Evolutionary conservation across 2,329 filamentous ascomycete species (phyloP).

Genomic region (Hymenoscyphus infarciens): DNA sequence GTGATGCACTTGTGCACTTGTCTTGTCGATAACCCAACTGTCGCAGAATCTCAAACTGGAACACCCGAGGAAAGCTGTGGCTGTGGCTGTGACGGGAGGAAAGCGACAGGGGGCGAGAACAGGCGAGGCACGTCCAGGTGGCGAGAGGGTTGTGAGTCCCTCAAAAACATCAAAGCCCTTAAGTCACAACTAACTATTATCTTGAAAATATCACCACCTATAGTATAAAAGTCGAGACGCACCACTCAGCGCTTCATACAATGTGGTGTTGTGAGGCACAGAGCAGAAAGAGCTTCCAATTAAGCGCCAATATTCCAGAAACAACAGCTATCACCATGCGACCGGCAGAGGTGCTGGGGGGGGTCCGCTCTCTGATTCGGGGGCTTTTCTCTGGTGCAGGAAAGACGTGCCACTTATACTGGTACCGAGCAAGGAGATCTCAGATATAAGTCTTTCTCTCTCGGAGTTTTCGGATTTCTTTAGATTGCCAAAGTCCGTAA

Average conservation of each 20-base stretch:
- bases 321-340: conserved; percentile 1
- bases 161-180: no score
- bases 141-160: no score
- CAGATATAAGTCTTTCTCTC: no score
- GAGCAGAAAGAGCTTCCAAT: neutral
- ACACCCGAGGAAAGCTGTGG: conserved; percentile 35
- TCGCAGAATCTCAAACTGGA: conserved; percentile 24
- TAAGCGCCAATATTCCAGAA: conserved; percentile 1
- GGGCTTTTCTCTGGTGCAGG: neutral
- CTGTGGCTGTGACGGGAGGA: no score
- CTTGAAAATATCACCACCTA: no score
- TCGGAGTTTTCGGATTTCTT: neutral
- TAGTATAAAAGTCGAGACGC: no score
- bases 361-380: neutral
- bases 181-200: no score
- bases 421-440: no score
- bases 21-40: neutral
- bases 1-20: neutral
- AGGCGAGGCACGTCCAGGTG: no score
- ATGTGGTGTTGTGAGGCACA: no score
- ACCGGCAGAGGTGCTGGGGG: neutral
- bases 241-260: no score
- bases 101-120: neutral
- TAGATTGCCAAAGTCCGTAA: neutral
- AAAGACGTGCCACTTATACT: neutral